Evolutionary conservation across 768 basidiomycete genomes (phyloP).

Genomic region (Exidia glandulosa): DNA sequence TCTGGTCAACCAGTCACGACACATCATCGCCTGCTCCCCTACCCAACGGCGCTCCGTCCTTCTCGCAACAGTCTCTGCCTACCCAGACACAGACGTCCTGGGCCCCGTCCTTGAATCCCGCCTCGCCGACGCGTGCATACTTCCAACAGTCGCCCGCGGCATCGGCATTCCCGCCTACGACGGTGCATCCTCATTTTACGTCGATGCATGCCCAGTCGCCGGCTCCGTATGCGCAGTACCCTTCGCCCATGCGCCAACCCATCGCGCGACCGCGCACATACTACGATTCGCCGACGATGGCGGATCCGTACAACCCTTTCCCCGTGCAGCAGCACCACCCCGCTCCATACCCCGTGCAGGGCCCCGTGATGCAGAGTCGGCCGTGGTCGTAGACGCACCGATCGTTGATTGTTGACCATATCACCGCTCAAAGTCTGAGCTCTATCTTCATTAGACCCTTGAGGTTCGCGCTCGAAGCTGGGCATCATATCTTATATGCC

Average conservation of each 20-base stretch:
- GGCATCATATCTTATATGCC: too few species aligned
- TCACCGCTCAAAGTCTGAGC: too few species aligned
- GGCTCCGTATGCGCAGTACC: neutral
- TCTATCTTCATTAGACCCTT: too few species aligned
- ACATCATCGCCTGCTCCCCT: neutral
- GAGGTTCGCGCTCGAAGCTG: too few species aligned
- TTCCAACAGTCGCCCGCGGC: neutral
- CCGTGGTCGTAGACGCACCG: too few species aligned
- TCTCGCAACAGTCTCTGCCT: neutral
- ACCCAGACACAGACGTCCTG: neutral
- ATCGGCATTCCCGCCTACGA: neutral
- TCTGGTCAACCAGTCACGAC: neutral
- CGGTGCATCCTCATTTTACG: neutral
- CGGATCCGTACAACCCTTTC: neutral
- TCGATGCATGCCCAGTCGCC: neutral
- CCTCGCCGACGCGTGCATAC: neutral
- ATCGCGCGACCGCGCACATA: neutral
- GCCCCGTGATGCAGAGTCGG: too few species aligned
- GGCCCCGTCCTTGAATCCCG: neutral
- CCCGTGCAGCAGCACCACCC: too few species aligned
- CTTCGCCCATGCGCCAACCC: neutral
- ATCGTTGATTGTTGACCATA: too few species aligned
- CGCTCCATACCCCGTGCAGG: too few species aligned
- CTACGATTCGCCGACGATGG: neutral
- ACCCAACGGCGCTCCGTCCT: neutral